Evolutionary conservation across 2,329 filamentous ascomycete genomes (phyloP), one percentile per base, ranked within the genome.

Genomic region (Pseudogymnoascus sp.): DNA sequence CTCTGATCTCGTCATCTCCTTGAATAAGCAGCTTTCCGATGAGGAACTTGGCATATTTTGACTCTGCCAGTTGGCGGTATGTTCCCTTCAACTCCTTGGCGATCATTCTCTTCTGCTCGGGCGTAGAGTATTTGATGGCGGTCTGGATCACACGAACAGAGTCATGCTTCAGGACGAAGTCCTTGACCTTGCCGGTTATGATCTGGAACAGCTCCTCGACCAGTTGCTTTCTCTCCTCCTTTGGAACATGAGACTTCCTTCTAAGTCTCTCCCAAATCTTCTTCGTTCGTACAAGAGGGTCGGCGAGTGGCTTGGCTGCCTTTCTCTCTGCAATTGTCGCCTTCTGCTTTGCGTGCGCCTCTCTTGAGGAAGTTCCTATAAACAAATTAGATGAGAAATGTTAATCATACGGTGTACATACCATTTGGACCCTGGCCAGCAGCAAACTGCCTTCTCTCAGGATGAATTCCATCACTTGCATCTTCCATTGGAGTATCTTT

Each of bases 111-210:
- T 91, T 85, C 77, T 97, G 93, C 65, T 90, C 88, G 63, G 86
- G 81, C 53, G 88, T 96, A 59, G 91, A 89, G 77, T 99, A 99
- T 77, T 99, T 99, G 77, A 99, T 85, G 38, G 93, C 95, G 11
- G 93, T 97, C 78, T 99, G 95, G 26, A 99, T 89, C 44, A 96
- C 92, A 69, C 95, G 86, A n/a, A 96, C 93, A 37, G 92, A 91
- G 74, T 99, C 95, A 76, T 99, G 95, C 83, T 99, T 99, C 78
- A 99, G 90, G 19, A 97, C 93, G 69, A 97, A 96, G 66, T 97
- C 95, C 76, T 91, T 91, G 71, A 97, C 89, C 64, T 90, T 86
- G 62, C 93, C 93, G 23, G 90, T 95, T 71, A 97, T 90, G 72
- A 99, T 96, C 64, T 83, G 82, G 75, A 96, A 97, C 26, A 99